Percentiles rank a stretch among this genome's conserved stretches.
phyloP scores from a whole-genome alignment of 192 early-diverging fungal genomes.

The Umbelopsis sp. region DNA sequence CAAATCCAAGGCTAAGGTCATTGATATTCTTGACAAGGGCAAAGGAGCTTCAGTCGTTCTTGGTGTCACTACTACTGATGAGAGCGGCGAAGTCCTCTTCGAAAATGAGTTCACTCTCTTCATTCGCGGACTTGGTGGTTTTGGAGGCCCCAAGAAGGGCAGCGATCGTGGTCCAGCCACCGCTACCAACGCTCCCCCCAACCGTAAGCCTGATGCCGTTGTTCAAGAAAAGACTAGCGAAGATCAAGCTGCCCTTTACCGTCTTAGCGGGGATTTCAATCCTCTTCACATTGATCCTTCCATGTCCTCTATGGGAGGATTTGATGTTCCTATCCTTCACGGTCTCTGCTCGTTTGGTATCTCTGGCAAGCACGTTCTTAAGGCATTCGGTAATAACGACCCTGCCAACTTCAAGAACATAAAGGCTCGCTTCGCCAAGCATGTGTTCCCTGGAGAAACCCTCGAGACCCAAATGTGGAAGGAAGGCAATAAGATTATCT shows the following conservation, averaged over 20 bases:
- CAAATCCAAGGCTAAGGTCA: constrained; percentile 70
- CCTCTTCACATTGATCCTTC: constrained; percentile 97
- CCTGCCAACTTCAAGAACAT: constrained; percentile 76
- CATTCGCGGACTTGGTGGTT: constrained; percentile 90
- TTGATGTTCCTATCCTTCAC: constrained; percentile 96
- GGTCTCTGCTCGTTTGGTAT: constrained; percentile 94
- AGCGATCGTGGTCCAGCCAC: constrained; percentile 77
- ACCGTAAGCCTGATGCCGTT: constrained; percentile 83
- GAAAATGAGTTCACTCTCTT: constrained; percentile 93
- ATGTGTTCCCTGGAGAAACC: constrained; percentile 96
- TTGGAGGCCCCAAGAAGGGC: constrained; percentile 79
- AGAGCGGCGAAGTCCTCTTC: constrained; percentile 71
- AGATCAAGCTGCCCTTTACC: constrained; percentile 95
- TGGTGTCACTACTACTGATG: constrained; percentile 83
- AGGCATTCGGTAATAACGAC: constrained; percentile 72
- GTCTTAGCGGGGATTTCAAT: constrained; percentile 92
- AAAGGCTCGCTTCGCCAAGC: constrained; percentile 89
- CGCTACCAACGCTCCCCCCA: constrained; percentile 78
- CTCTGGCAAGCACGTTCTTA: constrained; percentile 87
- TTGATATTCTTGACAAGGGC: constrained; percentile 98
- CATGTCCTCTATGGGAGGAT: constrained; percentile 93
- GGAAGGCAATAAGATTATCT: constrained; percentile 86
- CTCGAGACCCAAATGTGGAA: constrained; percentile 98
- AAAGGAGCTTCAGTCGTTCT: constrained; percentile 85
- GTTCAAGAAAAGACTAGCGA: constrained; percentile 85